Conservation (phyloP, 768 basidiomycete species). For the Brasilioporus rufonigricans region DNA sequence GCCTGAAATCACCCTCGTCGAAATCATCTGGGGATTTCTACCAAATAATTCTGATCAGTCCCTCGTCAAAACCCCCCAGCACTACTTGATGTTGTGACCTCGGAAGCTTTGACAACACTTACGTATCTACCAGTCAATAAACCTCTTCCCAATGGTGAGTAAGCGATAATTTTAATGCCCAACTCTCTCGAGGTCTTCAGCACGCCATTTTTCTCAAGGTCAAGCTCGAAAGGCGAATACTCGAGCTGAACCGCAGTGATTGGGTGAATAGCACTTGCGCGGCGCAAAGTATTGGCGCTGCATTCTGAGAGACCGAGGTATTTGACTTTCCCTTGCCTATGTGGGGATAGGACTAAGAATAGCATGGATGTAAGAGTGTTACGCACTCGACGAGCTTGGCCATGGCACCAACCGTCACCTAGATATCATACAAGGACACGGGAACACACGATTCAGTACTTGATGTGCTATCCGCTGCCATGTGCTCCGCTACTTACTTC, state of each 20-base stretch:
- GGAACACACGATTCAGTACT: background rate
- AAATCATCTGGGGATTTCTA: slow-evolving; percentile 37
- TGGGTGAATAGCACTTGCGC: slow-evolving; percentile 50
- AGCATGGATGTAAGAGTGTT: background rate
- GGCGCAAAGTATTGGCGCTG: slow-evolving; percentile 44
- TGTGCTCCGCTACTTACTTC: background rate
- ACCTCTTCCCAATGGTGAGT: slow-evolving; percentile 52
- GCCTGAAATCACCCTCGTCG: slow-evolving; percentile 25
- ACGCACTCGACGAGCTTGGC: slow-evolving; percentile 50
- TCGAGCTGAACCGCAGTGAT: slow-evolving; percentile 51
- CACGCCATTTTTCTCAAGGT: slow-evolving; percentile 32
- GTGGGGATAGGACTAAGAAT: slow-evolving; percentile 14
- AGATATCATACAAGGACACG: background rate
- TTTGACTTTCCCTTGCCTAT: slow-evolving; percentile 38
- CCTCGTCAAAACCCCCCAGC: background rate
- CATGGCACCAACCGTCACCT: slow-evolving; percentile 48
- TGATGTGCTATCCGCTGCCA: background rate
- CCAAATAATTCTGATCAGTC: background rate
- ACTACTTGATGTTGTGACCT: background rate
- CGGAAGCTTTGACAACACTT: slow-evolving; percentile 3
- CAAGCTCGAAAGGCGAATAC: slow-evolving; percentile 49
- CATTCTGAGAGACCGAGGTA: slow-evolving; percentile 55
- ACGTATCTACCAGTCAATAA: slow-evolving; percentile 48
- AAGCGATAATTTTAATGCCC: slow-evolving; percentile 48
- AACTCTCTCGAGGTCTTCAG: slow-evolving; percentile 32